These are phyloP conservation scores for Mangifera indica DNA, from an alignment of 345 rosid genomes.

Conservation along the genomic window DNA sequence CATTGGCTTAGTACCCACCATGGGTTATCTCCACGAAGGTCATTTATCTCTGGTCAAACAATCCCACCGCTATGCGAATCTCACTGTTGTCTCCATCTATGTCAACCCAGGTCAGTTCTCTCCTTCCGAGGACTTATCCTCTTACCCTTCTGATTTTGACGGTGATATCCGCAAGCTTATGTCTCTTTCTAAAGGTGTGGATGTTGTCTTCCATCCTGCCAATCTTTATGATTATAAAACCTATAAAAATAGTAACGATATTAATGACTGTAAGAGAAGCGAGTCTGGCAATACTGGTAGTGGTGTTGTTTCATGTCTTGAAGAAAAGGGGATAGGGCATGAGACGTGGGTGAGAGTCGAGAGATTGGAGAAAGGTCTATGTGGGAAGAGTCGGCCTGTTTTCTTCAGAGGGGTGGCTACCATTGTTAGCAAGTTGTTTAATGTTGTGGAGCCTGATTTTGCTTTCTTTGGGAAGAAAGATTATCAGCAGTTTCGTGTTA, in stretches of 20 bases:
- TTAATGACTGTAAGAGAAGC: not conserved
- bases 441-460: slow-evolving; percentile 85
- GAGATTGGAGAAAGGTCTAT: slow-evolving; percentile 79
- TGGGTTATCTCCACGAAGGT: slow-evolving; percentile 92
- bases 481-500: slow-evolving; percentile 80
- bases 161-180: slow-evolving; percentile 68
- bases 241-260: not conserved
- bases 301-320: slow-evolving; percentile 55
- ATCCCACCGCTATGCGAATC: slow-evolving; percentile 46
- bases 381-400: slow-evolving; percentile 89
- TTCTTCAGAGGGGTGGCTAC: slow-evolving; percentile 90
- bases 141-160: slow-evolving; percentile 85
- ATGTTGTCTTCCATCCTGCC: slow-evolving; percentile 68
- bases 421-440: slow-evolving; percentile 74
- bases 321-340: slow-evolving; percentile 59
- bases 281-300: slow-evolving; percentile 9
- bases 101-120: slow-evolving; percentile 97
- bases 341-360: slow-evolving; percentile 95
- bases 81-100: slow-evolving; percentile 75
- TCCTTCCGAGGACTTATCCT: slow-evolving; percentile 82
- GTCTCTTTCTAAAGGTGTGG: slow-evolving; percentile 54
- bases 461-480: slow-evolving; percentile 84
- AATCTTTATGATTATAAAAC: slow-evolving; percentile 62
- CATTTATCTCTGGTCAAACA: slow-evolving; percentile 72
- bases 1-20: slow-evolving; percentile 77